Evolutionary conservation across 1,284 basidiomycete species (phyloP), one percentile per base, ranked within the genome.

Genomic region (Microstroma glucosiphilum): DNA sequence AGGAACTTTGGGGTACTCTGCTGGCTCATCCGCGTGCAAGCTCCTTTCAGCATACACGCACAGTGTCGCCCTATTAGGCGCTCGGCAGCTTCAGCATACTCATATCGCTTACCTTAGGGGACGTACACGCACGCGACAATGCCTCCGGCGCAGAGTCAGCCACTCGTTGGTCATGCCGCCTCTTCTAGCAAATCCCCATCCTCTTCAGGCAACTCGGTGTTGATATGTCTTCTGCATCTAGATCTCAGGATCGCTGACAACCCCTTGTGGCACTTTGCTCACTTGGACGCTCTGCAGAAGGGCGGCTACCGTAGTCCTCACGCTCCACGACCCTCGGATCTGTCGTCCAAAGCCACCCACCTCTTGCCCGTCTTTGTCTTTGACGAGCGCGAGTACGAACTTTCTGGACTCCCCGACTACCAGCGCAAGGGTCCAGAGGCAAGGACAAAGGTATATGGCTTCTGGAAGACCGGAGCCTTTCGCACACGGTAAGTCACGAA

Each of bases 311-410:
- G 43, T 48, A 21, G 6, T 17, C 43, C 15, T 3, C 43, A 48
- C 17, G 6, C 43, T 48, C 43, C 15, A 21, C 43, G 21, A 21
- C 43, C 43, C 4, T 21, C 43, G 4, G 80, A 69, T 19, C 66
- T 70, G 11, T 66, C 66, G 46, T 71, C 70, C 2, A 61, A 67
- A 21, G 65, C 76, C 41, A 83, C 82, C 9, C 81, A 83, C 60
- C 79, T 85, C 60, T 73, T 85, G 2, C 84, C 84, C 1, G 69
- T 85, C 55, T 85, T 82, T 71, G 82, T 84, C 60, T 83, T 84
- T 59, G 83, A 84, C 66, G 82, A 83, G 59, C 77, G 82, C 7
- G 80, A 82, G 65, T 72, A 85, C 60, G 84, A 85, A 64, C 76
- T 84, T 19, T 81, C 81, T 9, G 81, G 80, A 2, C 68, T 85